Conservation (phyloP, 2,329 filamentous ascomycete species). For the Xylaria sp. region DNA sequence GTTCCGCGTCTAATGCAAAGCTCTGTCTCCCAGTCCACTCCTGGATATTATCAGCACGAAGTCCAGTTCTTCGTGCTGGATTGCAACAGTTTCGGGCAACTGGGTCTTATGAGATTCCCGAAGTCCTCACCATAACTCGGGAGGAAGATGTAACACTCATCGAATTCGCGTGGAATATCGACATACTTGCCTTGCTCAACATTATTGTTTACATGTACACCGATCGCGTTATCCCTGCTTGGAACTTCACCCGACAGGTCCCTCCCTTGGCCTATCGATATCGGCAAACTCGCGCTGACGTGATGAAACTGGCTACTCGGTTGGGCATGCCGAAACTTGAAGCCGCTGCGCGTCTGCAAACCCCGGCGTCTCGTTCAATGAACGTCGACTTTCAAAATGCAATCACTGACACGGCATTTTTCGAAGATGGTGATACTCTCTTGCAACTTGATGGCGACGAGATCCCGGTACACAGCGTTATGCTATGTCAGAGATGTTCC, state of each 20-base stretch:
- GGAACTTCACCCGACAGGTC: slow-evolving; percentile 69
- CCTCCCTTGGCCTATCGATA: slow-evolving; percentile 65
- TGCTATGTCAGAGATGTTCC: slow-evolving; percentile 78
- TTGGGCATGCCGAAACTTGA: slow-evolving; percentile 70
- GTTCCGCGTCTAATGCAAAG: slow-evolving; percentile 59
- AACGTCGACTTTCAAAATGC: slow-evolving; percentile 66
- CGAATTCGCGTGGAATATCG: slow-evolving; percentile 60
- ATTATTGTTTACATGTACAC: slow-evolving; percentile 75
- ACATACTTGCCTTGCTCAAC: slow-evolving; percentile 75
- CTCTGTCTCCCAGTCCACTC: slow-evolving; percentile 74
- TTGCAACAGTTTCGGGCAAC: slow-evolving; percentile 53
- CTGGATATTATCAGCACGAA: slow-evolving; percentile 73
- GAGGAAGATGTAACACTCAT: slow-evolving; percentile 50
- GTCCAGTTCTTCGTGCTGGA: slow-evolving; percentile 58
- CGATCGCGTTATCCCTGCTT: slow-evolving; percentile 75
- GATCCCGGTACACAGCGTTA: slow-evolving; percentile 66
- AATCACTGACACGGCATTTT: slow-evolving; percentile 63
- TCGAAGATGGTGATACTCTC: slow-evolving; percentile 72
- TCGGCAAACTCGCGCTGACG: slow-evolving; percentile 71
- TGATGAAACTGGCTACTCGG: slow-evolving; percentile 77
- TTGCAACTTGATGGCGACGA: slow-evolving; percentile 73
- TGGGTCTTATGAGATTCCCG: slow-evolving; percentile 52
- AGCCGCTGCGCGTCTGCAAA: slow-evolving; percentile 70
- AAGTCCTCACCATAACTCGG: slow-evolving; percentile 54
- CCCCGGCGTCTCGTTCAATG: slow-evolving; percentile 57